Evolutionary conservation across 2,329 filamentous ascomycete species (phyloP).

Genomic region (Sphaerulina vaccinii): DNA sequence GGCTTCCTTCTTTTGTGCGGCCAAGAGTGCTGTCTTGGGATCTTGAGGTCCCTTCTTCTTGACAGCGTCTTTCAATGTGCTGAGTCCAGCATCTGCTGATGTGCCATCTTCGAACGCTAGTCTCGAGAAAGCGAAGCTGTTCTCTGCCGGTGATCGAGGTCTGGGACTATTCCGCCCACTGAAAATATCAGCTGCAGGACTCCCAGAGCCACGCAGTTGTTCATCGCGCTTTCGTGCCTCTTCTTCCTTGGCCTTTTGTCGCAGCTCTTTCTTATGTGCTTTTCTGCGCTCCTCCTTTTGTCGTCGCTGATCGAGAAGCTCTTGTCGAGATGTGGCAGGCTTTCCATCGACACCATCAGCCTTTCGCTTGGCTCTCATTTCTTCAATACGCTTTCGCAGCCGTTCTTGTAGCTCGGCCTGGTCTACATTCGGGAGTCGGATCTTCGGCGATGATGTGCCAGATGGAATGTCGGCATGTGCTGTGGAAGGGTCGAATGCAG

Average conservation of each 20-base stretch:
- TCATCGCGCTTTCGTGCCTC: slow-evolving; percentile 63
- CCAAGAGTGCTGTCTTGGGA: slow-evolving; percentile 78
- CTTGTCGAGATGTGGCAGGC: slow-evolving; percentile 80
- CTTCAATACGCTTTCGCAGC: slow-evolving; percentile 78
- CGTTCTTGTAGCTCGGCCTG: slow-evolving; percentile 74
- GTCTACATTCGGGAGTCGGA: slow-evolving; percentile 58
- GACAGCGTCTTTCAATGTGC: slow-evolving; percentile 58
- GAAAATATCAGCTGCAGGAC: slow-evolving; percentile 46
- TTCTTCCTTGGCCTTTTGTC: slow-evolving; percentile 73
- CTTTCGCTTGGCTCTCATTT: slow-evolving; percentile 79
- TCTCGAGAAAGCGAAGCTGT: slow-evolving; percentile 84
- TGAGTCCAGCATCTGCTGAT: slow-evolving; percentile 69
- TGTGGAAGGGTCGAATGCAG: slow-evolving; percentile 16
- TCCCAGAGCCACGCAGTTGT: slow-evolving; percentile 59
- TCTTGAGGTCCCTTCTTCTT: slow-evolving; percentile 84
- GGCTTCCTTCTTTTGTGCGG: slow-evolving; percentile 81
- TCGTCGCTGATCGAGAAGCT: slow-evolving; percentile 85
- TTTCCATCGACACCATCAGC: slow-evolving; percentile 80
- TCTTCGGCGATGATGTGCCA: slow-evolving; percentile 36
- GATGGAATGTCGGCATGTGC: slow-evolving; percentile 20
- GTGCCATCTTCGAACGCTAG: slow-evolving; percentile 89
- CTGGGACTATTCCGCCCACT: slow-evolving; percentile 53
- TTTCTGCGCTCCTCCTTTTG: slow-evolving; percentile 85
- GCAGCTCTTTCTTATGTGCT: slow-evolving; percentile 82
- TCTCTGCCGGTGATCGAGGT: slow-evolving; percentile 39